Percentiles rank a stretch among this genome's conserved stretches.
These are phyloP conservation scores for Phylloporus arenicola DNA, from an alignment of 768 basidiomycete species.

Conservation along the genomic window DNA sequence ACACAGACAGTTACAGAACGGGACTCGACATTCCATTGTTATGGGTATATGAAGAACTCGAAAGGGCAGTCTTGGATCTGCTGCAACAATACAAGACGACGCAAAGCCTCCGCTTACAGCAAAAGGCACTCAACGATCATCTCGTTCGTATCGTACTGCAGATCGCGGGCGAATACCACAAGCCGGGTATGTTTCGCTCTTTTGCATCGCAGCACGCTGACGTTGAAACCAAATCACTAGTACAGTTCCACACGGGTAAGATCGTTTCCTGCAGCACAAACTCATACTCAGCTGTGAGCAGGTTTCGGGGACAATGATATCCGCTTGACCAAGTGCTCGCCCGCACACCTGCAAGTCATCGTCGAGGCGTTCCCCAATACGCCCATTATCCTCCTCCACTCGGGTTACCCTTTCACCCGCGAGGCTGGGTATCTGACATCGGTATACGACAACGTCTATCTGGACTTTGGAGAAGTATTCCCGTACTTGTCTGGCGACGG, in stretches of 20 bases:
- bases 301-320: constrained; percentile 74
- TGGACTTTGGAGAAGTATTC: constrained; percentile 80
- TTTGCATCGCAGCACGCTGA: neutral
- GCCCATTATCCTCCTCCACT: constrained; percentile 64
- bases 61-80: constrained; percentile 31
- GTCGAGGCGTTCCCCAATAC: constrained; percentile 60
- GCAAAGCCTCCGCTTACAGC: constrained; percentile 45
- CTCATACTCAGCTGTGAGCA: neutral
- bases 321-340: constrained; percentile 50
- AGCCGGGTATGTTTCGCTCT: constrained; percentile 47
- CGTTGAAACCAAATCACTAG: constrained; percentile 31
- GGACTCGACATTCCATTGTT: constrained; percentile 51
- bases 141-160: constrained; percentile 53
- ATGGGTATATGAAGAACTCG: constrained; percentile 22
- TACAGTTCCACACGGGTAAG: constrained; percentile 73
- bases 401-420: constrained; percentile 72
- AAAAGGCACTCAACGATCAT: constrained; percentile 63
- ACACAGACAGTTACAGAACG: constrained; percentile 46
- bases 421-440: constrained; percentile 75
- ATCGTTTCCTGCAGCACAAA: neutral
- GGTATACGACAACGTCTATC: constrained; percentile 66
- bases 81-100: constrained; percentile 33
- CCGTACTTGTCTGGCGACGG: constrained; percentile 60
- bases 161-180: constrained; percentile 46
- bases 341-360: constrained; percentile 61